These are phyloP conservation scores for Lipomyces oligophaga DNA, from an alignment of 805 yeast genomes.

Conservation along the genomic window DNA sequence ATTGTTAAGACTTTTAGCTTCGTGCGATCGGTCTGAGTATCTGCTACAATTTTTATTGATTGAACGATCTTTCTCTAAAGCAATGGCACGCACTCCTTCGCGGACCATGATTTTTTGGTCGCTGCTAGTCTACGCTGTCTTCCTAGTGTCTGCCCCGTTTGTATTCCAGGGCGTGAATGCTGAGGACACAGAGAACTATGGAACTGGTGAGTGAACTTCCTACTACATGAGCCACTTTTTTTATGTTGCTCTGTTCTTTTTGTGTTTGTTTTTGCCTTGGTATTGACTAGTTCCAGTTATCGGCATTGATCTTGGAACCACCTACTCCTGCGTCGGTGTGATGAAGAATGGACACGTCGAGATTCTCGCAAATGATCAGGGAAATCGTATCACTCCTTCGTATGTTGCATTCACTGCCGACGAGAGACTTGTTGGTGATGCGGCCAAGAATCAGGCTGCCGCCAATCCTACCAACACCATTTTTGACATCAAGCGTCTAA, in stretches of 20 bases:
- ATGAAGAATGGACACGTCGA: slow-evolving; percentile 83
- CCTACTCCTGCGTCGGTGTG: slow-evolving; percentile 96
- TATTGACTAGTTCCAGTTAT: slow-evolving; percentile 45
- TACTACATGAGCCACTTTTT: too few species aligned
- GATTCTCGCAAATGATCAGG: slow-evolving; percentile 95
- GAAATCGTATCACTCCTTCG: slow-evolving; percentile 97
- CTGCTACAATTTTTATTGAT: too few species aligned
- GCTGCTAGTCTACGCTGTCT: slow-evolving; percentile 37
- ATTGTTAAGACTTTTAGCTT: too few species aligned
- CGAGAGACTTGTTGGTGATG: slow-evolving; percentile 94
- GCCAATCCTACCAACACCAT: slow-evolving; percentile 92
- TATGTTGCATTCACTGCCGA: slow-evolving; percentile 94
- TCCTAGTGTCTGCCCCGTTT: slow-evolving; percentile 39
- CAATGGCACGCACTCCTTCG: slow-evolving; percentile 24
- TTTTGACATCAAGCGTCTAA: slow-evolving; percentile 86
- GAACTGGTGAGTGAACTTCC: slow-evolving; percentile 34
- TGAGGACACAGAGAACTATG: slow-evolving; percentile 41
- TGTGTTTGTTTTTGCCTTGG: not conserved
- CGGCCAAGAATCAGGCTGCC: slow-evolving; percentile 98
- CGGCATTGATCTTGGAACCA: slow-evolving; percentile 96
- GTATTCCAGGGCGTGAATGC: slow-evolving; percentile 34
- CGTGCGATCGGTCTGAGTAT: too few species aligned
- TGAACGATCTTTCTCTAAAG: too few species aligned
- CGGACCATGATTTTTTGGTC: slow-evolving; percentile 33
- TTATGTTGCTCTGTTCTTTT: too few species aligned